Evolutionary conservation across 306 rosid species (phyloP).

Genomic region (Cicer pinnatifidum): DNA sequence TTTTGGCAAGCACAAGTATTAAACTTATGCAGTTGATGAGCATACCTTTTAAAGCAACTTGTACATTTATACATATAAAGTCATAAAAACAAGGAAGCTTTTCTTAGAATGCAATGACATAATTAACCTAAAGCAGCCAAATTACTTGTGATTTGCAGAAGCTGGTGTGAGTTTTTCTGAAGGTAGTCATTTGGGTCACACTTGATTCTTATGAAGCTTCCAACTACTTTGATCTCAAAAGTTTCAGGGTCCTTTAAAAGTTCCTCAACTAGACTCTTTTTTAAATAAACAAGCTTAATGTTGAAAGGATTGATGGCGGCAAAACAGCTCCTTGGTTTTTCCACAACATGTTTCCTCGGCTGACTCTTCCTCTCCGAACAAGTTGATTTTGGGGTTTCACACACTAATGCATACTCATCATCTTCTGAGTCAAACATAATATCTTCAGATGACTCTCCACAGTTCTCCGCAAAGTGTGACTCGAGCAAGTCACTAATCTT

Average conservation of each 20-base stretch:
- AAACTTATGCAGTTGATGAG: slow-evolving; percentile 24
- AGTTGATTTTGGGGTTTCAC: slow-evolving; percentile 39
- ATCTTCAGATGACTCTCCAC: slow-evolving; percentile 50
- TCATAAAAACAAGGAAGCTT: slow-evolving; percentile 25
- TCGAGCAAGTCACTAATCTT: slow-evolving; percentile 68
- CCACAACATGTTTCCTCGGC: slow-evolving; percentile 41
- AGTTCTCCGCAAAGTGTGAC: slow-evolving; percentile 65
- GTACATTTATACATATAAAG: slow-evolving; percentile 10
- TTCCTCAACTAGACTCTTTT: slow-evolving; percentile 63
- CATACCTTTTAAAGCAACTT: slow-evolving; percentile 8
- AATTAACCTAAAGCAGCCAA: slow-evolving; percentile 18
- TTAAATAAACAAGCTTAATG: slow-evolving; percentile 71
- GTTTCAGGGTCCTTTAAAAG: slow-evolving; percentile 60
- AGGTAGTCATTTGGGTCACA: slow-evolving; percentile 79
- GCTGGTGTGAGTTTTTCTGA: slow-evolving; percentile 80
- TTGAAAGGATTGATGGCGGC: slow-evolving; percentile 71
- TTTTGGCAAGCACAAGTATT: slow-evolving; percentile 36
- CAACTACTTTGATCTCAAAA: slow-evolving; percentile 68
- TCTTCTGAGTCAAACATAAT: slow-evolving; percentile 47
- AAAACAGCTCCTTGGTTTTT: slow-evolving; percentile 62
- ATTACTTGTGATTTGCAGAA: slow-evolving; percentile 76
- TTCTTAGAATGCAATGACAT: slow-evolving; percentile 24
- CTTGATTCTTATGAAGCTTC: slow-evolving; percentile 78
- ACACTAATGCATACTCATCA: slow-evolving; percentile 39
- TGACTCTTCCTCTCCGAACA: slow-evolving; percentile 44